phyloP scores from a whole-genome alignment of 208 protist species.

The Wallacemonas sp. region DNA sequence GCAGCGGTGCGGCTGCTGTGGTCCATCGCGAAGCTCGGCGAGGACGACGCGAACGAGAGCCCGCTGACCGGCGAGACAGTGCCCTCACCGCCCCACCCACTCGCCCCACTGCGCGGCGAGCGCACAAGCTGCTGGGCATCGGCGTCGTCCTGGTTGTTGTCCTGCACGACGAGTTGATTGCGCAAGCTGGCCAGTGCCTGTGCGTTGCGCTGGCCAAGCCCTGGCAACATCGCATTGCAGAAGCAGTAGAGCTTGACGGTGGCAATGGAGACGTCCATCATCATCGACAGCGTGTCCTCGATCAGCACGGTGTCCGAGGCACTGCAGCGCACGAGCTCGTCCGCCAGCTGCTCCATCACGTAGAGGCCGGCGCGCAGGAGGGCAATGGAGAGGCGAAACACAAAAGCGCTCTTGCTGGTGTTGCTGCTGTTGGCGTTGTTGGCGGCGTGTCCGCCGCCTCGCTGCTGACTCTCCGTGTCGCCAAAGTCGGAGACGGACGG shows the following conservation, averaged over 20 bases:
- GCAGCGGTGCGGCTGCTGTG: background rate
- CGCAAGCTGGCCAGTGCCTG: constrained; percentile 41
- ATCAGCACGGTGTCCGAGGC: constrained; percentile 84
- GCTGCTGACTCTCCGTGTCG: constrained; percentile 1
- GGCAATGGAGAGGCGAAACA: constrained; percentile 57
- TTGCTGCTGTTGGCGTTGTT: constrained; percentile 14
- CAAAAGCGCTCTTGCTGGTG: constrained; percentile 39
- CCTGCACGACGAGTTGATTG: constrained; percentile 39
- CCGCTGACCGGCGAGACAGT: background rate
- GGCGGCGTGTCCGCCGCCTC: background rate
- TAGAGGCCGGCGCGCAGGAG: constrained; percentile 78
- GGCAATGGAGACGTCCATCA: constrained; percentile 87
- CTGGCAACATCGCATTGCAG: constrained; percentile 45
- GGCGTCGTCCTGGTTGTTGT: background rate
- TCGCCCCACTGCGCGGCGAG: background rate
- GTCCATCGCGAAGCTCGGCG: background rate
- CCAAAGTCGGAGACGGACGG: constrained; percentile 15
- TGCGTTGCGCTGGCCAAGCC: constrained; percentile 26
- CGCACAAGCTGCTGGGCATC: background rate
- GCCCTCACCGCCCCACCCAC: background rate
- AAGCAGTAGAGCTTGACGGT: constrained; percentile 83
- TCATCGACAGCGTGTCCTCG: constrained; percentile 83
- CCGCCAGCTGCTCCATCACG: constrained; percentile 60
- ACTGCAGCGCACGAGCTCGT: constrained; percentile 57
- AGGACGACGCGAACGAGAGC: background rate